Base-by-base conservation (phyloP, 1,284 basidiomycete genomes). In the Rhizopogon parksii region DNA sequence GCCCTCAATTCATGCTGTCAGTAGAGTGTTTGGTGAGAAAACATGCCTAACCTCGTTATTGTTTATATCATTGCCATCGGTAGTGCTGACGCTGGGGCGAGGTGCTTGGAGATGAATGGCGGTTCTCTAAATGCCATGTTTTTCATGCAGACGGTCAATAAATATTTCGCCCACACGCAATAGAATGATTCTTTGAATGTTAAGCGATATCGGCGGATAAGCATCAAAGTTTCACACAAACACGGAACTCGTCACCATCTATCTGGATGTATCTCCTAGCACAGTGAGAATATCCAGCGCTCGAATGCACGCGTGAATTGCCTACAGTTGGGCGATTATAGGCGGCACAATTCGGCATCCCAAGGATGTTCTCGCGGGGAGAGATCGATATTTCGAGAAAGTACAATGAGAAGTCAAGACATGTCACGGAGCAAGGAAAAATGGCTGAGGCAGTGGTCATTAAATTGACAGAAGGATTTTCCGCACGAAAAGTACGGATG, bases 401-500 rank as follows among this genome's bases (percentile, higher is more conserved):
- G 40, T 17, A 11, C 27, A 19, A 30, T 17, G 25, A 21, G 17
- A 21, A 7, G 15, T 43, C 30, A 43, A 32, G 30, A 43, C 30
- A 43, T 7, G 42, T 43, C 42, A 43, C 42, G 42, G 42, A 43
- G 12, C 30, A 30, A 32, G 17, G 12, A 43, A 32, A 32, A 43
- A 19, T 32, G 30, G 9, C 39, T 7, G 6, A 43, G 30, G 17
- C 25, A 8, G 42, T 32, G 42, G 2, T 12, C 12, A 43, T 12
- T 43, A 43, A 32, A 14, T 32, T 21, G 42, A 43, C 17, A 32
- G 12, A 7, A 34, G 14, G 32, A 7, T 32, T 34, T 43, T 43
- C 17, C 38, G 32, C 32, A 15, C 25, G 55, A 55, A 34, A 34
- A 43, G 38, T 11, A 51, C 46, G 48, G 40, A 54, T 3, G 19